Evolutionary conservation across 768 basidiomycete species (phyloP).

Genomic region (Psilocybe tampanensis): DNA sequence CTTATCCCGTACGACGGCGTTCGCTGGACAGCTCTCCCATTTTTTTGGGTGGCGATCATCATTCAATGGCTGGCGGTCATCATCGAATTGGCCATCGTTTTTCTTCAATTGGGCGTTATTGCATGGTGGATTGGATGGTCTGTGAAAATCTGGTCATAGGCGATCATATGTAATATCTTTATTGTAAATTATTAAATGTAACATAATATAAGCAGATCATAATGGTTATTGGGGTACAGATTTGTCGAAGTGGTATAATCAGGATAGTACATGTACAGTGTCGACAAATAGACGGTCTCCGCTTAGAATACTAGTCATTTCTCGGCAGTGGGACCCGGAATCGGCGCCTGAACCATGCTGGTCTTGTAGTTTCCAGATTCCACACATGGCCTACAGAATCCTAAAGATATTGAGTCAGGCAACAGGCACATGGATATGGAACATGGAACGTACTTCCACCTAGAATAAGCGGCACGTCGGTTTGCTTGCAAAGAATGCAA

Average conservation of each 20-base stretch:
- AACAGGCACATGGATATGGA: not conserved
- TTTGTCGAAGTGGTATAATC: not conserved
- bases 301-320: not conserved
- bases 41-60: constrained; percentile 64
- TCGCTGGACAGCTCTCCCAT: constrained; percentile 63
- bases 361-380: constrained; percentile 48
- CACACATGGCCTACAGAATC: constrained; percentile 70
- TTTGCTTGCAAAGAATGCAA: constrained; percentile 63
- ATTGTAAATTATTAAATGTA: constrained; percentile 27
- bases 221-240: not conserved
- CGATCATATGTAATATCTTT: not conserved
- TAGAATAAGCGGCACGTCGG: constrained; percentile 74
- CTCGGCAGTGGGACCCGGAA: not conserved
- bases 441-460: constrained; percentile 62
- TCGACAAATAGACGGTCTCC: not conserved
- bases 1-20: constrained; percentile 64
- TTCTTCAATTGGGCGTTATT: constrained; percentile 59
- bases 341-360: constrained; percentile 8
- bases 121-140: constrained; percentile 81
- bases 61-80: constrained; percentile 70
- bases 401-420: constrained; percentile 33
- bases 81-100: constrained; percentile 58
- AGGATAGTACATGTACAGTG: not conserved
- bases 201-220: constrained; percentile 10
- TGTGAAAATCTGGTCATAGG: constrained; percentile 47